phyloP scores from a whole-genome alignment of 192 early-diverging fungal genomes.

The Tieghemiomyces parasiticus region DNA sequence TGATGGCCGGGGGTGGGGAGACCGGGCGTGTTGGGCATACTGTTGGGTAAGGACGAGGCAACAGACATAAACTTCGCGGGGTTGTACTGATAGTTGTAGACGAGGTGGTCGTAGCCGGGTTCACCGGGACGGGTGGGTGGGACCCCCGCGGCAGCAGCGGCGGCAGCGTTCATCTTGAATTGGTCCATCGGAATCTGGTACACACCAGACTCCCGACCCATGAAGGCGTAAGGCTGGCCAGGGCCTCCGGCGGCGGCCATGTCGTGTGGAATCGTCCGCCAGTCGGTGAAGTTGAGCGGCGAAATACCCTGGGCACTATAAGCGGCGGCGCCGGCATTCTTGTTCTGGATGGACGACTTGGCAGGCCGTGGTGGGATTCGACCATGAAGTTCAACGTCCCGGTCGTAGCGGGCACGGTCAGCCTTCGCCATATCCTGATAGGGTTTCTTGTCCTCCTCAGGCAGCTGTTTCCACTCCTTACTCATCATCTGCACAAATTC shows the following conservation, averaged over 20 bases:
- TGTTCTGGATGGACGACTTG: slow-evolving; percentile 2
- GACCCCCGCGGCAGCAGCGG: no score
- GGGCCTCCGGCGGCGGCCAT: no score
- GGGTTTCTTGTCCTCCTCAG: slow-evolving; percentile 22
- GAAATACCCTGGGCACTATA: slow-evolving; percentile 1
- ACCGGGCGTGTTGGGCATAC: slow-evolving; percentile 4
- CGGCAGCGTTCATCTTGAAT: not conserved
- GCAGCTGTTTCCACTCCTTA: slow-evolving; percentile 26
- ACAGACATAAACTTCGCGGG: slow-evolving; percentile 7
- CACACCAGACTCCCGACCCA: not conserved
- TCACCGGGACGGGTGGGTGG: slow-evolving; percentile 7
- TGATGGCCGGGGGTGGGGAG: slow-evolving; percentile 4
- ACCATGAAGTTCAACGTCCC: slow-evolving; percentile 19
- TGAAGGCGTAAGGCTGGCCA: not conserved
- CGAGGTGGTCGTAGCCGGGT: slow-evolving; percentile 1
- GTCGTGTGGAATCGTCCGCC: slow-evolving; percentile 4
- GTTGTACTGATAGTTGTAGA: slow-evolving; percentile 6
- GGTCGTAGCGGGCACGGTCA: slow-evolving; percentile 28
- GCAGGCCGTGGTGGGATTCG: slow-evolving; percentile 8
- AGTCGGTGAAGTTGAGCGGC: slow-evolving; percentile 1
- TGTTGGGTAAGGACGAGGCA: slow-evolving; percentile 3
- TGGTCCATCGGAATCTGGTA: slow-evolving; percentile 9
- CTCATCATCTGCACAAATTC: slow-evolving; percentile 34
- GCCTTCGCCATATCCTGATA: slow-evolving; percentile 23
- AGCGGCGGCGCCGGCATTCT: not conserved